Evolutionary conservation across 768 basidiomycete species (phyloP).

Genomic region (Leucosporidium creatinivorum): DNA sequence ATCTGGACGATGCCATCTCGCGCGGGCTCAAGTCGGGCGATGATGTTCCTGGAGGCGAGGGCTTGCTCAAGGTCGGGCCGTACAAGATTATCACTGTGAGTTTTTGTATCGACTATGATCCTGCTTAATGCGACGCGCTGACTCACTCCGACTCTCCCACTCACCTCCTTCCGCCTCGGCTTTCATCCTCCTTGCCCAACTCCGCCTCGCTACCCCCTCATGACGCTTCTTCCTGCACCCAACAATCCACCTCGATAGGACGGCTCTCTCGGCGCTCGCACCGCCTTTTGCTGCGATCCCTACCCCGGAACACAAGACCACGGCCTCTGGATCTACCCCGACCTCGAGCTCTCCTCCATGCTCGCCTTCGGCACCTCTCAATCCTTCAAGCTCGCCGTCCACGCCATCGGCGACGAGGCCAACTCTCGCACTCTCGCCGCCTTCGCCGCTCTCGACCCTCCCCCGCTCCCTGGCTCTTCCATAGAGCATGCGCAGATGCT

Average conservation of each 20-base stretch:
- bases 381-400: slow-evolving; percentile 36
- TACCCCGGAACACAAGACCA: slow-evolving; percentile 33
- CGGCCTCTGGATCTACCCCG: slow-evolving; percentile 28
- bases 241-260: slow-evolving; percentile 1
- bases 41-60: slow-evolving; percentile 24
- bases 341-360: slow-evolving; percentile 22
- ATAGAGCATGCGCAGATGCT: slow-evolving; percentile 40
- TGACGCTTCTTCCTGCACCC: neutral
- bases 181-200: no score
- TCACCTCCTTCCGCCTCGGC: no score
- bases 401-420: slow-evolving; percentile 38
- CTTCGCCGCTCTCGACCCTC: slow-evolving; percentile 13
- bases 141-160: no score
- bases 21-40: slow-evolving; percentile 28
- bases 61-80: slow-evolving; percentile 31
- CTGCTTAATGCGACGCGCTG: no score
- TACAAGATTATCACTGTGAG: slow-evolving; percentile 35
- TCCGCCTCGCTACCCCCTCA: no score
- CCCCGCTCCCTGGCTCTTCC: slow-evolving; percentile 25
- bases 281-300: slow-evolving; percentile 36
- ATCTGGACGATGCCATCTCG: slow-evolving; percentile 27
- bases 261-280: slow-evolving; percentile 36
- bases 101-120: no score
- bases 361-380: slow-evolving; percentile 20
- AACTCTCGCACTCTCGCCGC: slow-evolving; percentile 32